phyloP scores from a whole-genome alignment of 2,329 filamentous ascomycete genomes.

The Onygenales sp. region DNA sequence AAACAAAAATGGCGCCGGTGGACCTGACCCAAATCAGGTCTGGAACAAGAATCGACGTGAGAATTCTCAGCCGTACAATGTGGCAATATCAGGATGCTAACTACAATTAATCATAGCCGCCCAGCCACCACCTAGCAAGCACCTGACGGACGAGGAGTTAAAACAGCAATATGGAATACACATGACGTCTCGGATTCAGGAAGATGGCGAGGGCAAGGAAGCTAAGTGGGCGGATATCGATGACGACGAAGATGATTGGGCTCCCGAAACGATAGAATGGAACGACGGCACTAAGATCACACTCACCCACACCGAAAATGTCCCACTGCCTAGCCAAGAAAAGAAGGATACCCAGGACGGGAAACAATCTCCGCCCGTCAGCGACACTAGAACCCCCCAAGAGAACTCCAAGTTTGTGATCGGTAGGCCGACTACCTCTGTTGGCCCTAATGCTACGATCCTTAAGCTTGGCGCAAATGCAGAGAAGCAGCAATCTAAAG shows the following conservation, averaged over 20 bases:
- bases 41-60: slow-evolving; percentile 60
- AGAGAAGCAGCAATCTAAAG: slow-evolving; percentile 35
- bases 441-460: slow-evolving; percentile 42
- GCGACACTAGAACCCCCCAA: slow-evolving; percentile 3
- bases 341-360: slow-evolving; percentile 13
- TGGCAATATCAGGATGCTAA: background rate
- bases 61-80: slow-evolving; percentile 12
- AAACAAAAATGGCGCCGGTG: slow-evolving; percentile 37
- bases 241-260: slow-evolving; percentile 61
- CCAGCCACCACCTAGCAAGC: slow-evolving; percentile 49
- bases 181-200: slow-evolving; percentile 54
- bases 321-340: slow-evolving; percentile 13
- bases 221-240: slow-evolving; percentile 62
- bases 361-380: slow-evolving; percentile 14
- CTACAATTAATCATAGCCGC: slow-evolving; percentile 29
- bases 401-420: slow-evolving; percentile 21
- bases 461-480: slow-evolving; percentile 38
- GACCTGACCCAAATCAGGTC: slow-evolving; percentile 58
- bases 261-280: slow-evolving; percentile 59
- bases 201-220: slow-evolving; percentile 52
- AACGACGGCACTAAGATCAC: slow-evolving; percentile 60
- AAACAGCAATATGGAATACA: slow-evolving; percentile 62
- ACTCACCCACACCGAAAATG: slow-evolving; percentile 37
- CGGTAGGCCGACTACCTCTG: slow-evolving; percentile 32
- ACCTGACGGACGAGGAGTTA: slow-evolving; percentile 58